Evolutionary conservation across 1,139 yeast species (phyloP), one percentile per base, ranked within the genome.

Genomic region (Geotrichum bryndzae): DNA sequence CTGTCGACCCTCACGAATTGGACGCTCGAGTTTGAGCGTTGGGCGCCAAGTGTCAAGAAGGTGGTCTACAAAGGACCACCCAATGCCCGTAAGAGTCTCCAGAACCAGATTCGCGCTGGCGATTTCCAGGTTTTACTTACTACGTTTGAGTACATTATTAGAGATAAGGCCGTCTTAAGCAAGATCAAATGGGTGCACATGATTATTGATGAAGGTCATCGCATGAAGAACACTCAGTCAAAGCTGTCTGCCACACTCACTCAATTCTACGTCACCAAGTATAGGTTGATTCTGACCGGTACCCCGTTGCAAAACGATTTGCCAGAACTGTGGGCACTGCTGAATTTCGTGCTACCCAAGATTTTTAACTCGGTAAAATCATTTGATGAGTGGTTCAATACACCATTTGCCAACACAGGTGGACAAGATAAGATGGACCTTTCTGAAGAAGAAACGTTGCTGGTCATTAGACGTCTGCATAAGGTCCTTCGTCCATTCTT

Each of bases 181-280:
- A 87, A 89, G 72, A 82, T 89, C 69, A 84, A 84, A 68, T 94
- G 96, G 92, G 86, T 88, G 53, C 98, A 94, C 74, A 92, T 94
- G 98, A 92, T 94, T 69, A 94, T 94, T 68, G 99, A 94, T 79
- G 99, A 94, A 79, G 99, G 99, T 77, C 99, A 94, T 74, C 86
- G 99, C 76, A 90, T 94, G 98, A 94, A 94, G 76, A 94, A 94
- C 74, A 81, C 97, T 0, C 85, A 87, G 67, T 90, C 97, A 13
- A 94, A 94, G 72, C 79, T 94, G 65, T 89, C 96, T 1, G 82
- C 79, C 65, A 94, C 99, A 0, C 82, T 94, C 68, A 86, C 90
- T 25, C 87, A 86, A 67, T 89, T 85, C 72, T 94, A 94, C 73
- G 86, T 84, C 66, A 86, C 96, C 10, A 86, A 87, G 68, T 86